Conservation (phyloP, 2,329 filamentous ascomycete genomes). For the Aaosphaeria pasadenensis region DNA sequence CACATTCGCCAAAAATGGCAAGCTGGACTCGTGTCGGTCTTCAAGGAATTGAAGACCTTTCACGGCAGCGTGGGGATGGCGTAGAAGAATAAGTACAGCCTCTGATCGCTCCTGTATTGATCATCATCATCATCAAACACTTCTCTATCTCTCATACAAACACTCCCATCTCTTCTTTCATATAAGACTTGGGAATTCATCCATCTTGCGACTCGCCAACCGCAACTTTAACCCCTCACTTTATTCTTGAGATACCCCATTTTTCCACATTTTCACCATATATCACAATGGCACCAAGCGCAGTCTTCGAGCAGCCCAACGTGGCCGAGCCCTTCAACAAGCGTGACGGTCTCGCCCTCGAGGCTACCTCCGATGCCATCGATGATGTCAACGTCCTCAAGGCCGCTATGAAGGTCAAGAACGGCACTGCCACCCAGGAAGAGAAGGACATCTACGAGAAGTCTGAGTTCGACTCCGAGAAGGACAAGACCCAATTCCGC, state of each 20-base stretch:
- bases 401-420: conserved; percentile 50
- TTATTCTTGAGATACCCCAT: conserved; percentile 16
- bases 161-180: background rate
- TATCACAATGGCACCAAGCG: conserved; percentile 45
- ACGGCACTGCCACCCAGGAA: conserved; percentile 42
- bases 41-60: conserved; percentile 4
- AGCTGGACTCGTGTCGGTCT: conserved; percentile 19
- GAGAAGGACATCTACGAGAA: conserved; percentile 52
- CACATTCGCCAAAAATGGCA: conserved; percentile 12
- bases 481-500: conserved; percentile 77
- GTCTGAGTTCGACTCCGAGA: conserved; percentile 68
- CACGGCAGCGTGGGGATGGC: background rate
- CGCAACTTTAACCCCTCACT: background rate
- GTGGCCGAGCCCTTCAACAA: conserved; percentile 45
- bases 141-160: no score
- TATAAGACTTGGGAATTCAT: background rate
- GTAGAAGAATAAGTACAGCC: conserved; percentile 2
- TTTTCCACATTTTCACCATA: background rate
- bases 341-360: conserved; percentile 56
- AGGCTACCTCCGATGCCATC: conserved; percentile 58
- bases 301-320: conserved; percentile 42
- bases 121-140: background rate
- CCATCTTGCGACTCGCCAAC: background rate
- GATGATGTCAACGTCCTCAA: conserved; percentile 61
- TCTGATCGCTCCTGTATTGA: background rate